Percentiles rank a stretch among this genome's conserved stretches.
Conservation (phyloP, 2,329 filamentous ascomycete genomes). For the Beauveria sp. region DNA sequence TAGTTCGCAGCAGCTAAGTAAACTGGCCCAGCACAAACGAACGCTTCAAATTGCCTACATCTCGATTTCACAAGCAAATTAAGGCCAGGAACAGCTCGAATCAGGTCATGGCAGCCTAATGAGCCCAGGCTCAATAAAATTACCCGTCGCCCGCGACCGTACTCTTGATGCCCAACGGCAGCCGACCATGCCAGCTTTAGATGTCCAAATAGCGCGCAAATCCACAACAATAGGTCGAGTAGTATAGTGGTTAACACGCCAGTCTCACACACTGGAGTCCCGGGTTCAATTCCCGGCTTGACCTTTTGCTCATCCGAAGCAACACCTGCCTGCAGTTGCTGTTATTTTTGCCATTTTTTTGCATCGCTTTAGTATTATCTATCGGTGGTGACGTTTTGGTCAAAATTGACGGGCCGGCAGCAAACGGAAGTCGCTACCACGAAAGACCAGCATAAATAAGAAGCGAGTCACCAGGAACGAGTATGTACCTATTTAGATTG, state of each 20-base stretch:
- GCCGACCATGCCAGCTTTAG: not conserved
- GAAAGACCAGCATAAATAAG: not conserved
- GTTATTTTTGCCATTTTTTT: not conserved
- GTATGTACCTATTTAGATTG: not conserved
- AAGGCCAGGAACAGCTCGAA: not conserved
- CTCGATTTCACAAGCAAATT: not conserved
- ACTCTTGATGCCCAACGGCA: not conserved
- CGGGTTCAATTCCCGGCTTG: slow-evolving; percentile 17
- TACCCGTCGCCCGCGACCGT: not conserved
- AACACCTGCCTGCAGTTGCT: too few relatives aligned
- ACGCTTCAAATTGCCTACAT: not conserved
- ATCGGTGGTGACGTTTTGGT: not conserved
- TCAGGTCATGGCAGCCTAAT: not conserved
- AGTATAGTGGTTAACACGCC: slow-evolving; percentile 18
- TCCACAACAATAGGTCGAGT: slow-evolving; percentile 12
- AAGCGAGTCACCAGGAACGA: not conserved
- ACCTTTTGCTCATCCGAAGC: not conserved
- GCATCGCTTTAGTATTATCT: not conserved
- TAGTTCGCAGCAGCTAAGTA: not conserved
- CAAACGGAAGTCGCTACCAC: not conserved
- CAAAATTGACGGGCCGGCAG: not conserved
- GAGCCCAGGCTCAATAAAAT: not conserved
- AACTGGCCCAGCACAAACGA: not conserved
- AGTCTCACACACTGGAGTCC: slow-evolving; percentile 17
- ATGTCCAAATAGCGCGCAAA: not conserved